These are phyloP conservation scores for Didymellaceae sp. DNA, from an alignment of 2,329 filamentous ascomycete genomes.

Conservation along the genomic window DNA sequence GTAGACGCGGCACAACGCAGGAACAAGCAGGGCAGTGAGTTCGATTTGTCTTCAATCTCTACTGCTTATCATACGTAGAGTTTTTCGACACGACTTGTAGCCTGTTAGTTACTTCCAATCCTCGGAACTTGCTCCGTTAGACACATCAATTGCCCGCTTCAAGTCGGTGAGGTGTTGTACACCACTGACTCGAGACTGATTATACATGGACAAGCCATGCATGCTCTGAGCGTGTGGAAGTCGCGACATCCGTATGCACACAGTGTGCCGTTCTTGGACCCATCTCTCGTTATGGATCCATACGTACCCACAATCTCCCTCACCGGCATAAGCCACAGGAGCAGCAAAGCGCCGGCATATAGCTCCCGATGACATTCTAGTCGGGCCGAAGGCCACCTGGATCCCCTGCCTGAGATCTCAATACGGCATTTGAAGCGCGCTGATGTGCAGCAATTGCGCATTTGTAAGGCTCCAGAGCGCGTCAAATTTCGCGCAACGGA, in stretches of 20 bases:
- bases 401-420: neutral
- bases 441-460: neutral
- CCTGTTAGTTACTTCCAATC: no score
- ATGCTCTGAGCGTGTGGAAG: neutral
- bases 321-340: neutral
- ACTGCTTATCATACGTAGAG: no score
- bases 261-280: neutral
- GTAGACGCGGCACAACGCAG: no score
- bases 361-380: neutral
- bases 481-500: neutral
- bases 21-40: no score
- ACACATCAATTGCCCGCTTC: no score
- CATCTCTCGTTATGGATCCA: no score
- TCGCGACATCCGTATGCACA: constrained; percentile 1
- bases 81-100: no score
- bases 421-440: neutral
- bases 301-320: constrained; percentile 5
- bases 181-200: constrained; percentile 4
- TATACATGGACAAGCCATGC: neutral
- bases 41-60: no score
- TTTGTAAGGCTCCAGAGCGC: neutral
- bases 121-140: no score
- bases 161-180: no score
- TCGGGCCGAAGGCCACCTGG: constrained; percentile 3
- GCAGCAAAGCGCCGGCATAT: constrained; percentile 2